Evolutionary conservation across 2,329 filamentous ascomycete genomes (phyloP), one percentile per base, ranked within the genome.

Genomic region (Venturia pyrina): DNA sequence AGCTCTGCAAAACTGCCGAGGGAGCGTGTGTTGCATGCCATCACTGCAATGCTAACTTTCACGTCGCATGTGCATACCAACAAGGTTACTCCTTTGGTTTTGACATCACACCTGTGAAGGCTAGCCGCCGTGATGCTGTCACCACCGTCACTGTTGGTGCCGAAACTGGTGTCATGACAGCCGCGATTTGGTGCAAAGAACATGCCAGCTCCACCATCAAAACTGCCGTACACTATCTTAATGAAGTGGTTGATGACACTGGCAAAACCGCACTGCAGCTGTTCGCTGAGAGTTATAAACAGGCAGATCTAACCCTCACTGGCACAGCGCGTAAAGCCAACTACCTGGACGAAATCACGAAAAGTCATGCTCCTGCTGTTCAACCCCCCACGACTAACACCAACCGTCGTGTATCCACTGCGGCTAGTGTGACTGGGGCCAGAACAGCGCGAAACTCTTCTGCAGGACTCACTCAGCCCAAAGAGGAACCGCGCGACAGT

Each of bases 271-370:
- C 90, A 11, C 79, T 99, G 62, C 92, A 97, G 75, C 82, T 96
- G 34, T 99, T 90, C 74, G 90, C 89, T 57, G 88, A 89, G 70
- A 92, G 88, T 66, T 97, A 91, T 80, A 99, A 99, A 76, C 93
- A 98, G 77, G 93, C 95, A 10, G 95, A 99, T 74, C 83, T 93
- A 50, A 86, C 90, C 2, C 79, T 97, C 70, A 97, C 93, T 2
- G 95, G 95, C 37, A 97, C 93, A 21, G 91, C 95, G 28, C 89
- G 95, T 65, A 97, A 96, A 77, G 93, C 95, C 28, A 95, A 91
- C 67, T 83, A 95, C 53, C 84, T 88, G 72, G 86, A 85, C 66
- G 82, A 85, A 63, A 85, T 85, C 37, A 83, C 84, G 15, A 90
- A 88, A 73, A 78, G 78, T 32, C 74, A 75, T 61, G 74, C 77